phyloP scores from a whole-genome alignment of 768 basidiomycete species.

The Lentinula raphanica region DNA sequence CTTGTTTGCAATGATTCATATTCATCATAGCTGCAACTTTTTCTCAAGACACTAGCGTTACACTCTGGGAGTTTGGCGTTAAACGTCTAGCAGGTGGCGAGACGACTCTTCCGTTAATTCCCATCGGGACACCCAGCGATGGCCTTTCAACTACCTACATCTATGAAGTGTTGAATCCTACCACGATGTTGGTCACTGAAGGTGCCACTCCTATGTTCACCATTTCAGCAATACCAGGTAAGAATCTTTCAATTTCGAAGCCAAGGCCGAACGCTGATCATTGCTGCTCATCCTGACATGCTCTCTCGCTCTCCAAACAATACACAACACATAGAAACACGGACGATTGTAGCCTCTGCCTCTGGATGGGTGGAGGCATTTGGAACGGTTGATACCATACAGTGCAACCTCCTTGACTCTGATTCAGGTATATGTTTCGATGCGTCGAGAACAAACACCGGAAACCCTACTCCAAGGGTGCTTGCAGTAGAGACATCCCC shows the following conservation, averaged over 20 bases:
- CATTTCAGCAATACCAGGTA: not conserved
- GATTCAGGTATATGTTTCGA: not conserved
- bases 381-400: not conserved
- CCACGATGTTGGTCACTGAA: not conserved
- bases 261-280: too few species aligned
- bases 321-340: not conserved
- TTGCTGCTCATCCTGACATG: too few species aligned
- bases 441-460: not conserved
- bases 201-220: not conserved
- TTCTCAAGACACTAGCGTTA: not conserved
- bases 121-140: not conserved
- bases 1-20: too few species aligned
- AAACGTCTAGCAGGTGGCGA: not conserved
- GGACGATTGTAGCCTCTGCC: not conserved
- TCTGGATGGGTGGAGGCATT: not conserved
- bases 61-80: not conserved
- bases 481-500: not conserved
- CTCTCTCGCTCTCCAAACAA: too few species aligned
- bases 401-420: not conserved
- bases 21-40: too few species aligned
- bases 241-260: too few species aligned
- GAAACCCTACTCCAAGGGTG: not conserved
- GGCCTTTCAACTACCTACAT: not conserved
- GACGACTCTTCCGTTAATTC: not conserved
- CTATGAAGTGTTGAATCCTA: not conserved